Base-by-base conservation (phyloP, 108 stramenopile genomes). In the Pseudonitzschia multiseries region DNA sequence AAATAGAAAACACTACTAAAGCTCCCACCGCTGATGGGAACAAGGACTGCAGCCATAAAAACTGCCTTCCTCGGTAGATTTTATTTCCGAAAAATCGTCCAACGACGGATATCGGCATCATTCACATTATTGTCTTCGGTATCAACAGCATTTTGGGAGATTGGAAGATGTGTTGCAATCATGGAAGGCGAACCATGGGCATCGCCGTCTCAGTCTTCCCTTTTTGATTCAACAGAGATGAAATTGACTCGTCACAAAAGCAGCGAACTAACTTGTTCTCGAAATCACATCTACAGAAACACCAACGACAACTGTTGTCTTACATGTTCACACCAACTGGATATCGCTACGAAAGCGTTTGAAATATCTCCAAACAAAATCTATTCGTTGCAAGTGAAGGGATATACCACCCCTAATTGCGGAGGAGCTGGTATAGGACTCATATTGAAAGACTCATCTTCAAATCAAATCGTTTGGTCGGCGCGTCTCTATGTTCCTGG, bases 351-450 rank as follows among this genome's bases (percentile, higher is more conserved):
- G 0, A 15, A 28, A 8, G n/a, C 14, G 26, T 27, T 59, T 0
- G 26, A 59, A n/a, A 6, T 27, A 59, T 62, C 61, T 40, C 9
- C 61, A 40, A 41, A 62, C 14, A 62, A 62, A 24, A 62, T 14
- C 0, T 87, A 85, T 41, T 62, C 73, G 0, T 57, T 87, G 27
- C 80, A 78, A 42, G 72, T 85, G 57, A 86, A 90, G 53, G 87
- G 89, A 13, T 71, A 78, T 52, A 80, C 86, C 15, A 78, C 83
- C 18, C 76, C 76, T 0, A 80, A 87, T 52, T 79, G 79, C 52
- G 82, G 82, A 1, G 82, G 53, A 17, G 78, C 86, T 0, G 87
- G 87, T 2, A 63, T 84, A 9, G 89, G 89, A 29, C 80, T 86
- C 57, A 82, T 81, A 0, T 65, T 87, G 32, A 85, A 89, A 68